phyloP scores from a whole-genome alignment of 192 early-diverging fungal genomes.

The Entrophospora sp. region DNA sequence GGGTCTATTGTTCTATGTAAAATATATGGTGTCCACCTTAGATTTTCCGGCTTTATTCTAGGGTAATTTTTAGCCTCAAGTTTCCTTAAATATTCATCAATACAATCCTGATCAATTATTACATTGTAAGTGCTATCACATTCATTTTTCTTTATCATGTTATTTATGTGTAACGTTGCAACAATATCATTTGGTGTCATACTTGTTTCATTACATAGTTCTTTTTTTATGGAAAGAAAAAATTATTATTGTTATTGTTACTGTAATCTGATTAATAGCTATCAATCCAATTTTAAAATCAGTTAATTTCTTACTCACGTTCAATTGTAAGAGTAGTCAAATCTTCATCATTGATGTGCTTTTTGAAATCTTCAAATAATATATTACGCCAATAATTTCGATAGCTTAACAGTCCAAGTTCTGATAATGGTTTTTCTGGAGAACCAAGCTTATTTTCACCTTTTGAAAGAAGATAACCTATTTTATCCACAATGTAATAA shows the following conservation, averaged over 20 bases:
- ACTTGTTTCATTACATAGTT: slow-evolving; percentile 56
- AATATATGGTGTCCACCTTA: slow-evolving; percentile 64
- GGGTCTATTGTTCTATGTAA: slow-evolving; percentile 41
- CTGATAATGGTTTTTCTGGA: slow-evolving; percentile 85
- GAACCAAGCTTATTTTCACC: slow-evolving; percentile 68
- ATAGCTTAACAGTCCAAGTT: slow-evolving; percentile 80
- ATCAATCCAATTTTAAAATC: not conserved
- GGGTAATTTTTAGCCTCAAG: slow-evolving; percentile 43
- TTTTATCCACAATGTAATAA: no score
- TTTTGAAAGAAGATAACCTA: slow-evolving; percentile 72
- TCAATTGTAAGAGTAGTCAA: slow-evolving; percentile 40
- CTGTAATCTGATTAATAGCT: not conserved
- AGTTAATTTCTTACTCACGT: slow-evolving; percentile 10
- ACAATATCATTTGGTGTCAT: slow-evolving; percentile 79
- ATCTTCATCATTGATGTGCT: slow-evolving; percentile 35
- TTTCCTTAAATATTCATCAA: slow-evolving; percentile 35
- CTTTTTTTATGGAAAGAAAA: no score
- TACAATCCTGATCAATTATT: slow-evolving; percentile 34
- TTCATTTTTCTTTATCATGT: slow-evolving; percentile 34
- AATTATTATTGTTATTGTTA: not conserved
- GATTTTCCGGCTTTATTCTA: slow-evolving; percentile 43
- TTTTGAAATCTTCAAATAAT: slow-evolving; percentile 57
- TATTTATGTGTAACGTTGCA: slow-evolving; percentile 53
- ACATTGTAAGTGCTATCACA: slow-evolving; percentile 26
- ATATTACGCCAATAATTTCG: slow-evolving; percentile 77